A percentile compares a stretch with the other conserved stretches of the same genome.
Evolutionary conservation across 768 basidiomycete species (phyloP).

Genomic region (Termitomyces sp.): DNA sequence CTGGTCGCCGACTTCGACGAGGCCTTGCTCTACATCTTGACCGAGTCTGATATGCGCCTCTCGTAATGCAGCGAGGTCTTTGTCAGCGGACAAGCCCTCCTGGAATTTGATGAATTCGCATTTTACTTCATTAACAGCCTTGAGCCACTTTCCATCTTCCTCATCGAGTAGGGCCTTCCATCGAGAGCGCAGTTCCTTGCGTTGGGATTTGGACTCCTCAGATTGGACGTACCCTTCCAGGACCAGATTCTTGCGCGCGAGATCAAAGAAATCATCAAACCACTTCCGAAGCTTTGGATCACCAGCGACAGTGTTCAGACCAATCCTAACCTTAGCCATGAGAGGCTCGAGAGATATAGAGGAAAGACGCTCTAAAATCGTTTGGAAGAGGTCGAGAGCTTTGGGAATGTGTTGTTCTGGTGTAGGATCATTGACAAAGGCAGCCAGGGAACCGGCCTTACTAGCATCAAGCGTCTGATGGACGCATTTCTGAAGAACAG

Average conservation of each 20-base stretch:
- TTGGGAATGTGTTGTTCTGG: slow-evolving; percentile 55
- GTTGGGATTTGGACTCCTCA: slow-evolving; percentile 36
- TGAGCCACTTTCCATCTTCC: slow-evolving; percentile 48
- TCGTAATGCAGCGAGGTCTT: slow-evolving; percentile 40
- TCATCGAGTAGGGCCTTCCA: slow-evolving; percentile 46
- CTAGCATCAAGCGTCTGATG: slow-evolving; percentile 45
- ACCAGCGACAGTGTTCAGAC: slow-evolving; percentile 41
- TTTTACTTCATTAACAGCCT: slow-evolving; percentile 40
- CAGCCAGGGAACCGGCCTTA: slow-evolving; percentile 42
- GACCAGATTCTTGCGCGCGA: slow-evolving; percentile 39
- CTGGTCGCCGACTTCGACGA: slow-evolving; percentile 28
- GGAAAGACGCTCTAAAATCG: slow-evolving; percentile 46
- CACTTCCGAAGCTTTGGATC: slow-evolving; percentile 49
- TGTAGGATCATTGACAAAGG: slow-evolving; percentile 57
- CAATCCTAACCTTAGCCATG: slow-evolving; percentile 32
- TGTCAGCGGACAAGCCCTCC: slow-evolving; percentile 39
- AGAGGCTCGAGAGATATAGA: slow-evolving; percentile 46
- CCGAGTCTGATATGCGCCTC: slow-evolving; percentile 44
- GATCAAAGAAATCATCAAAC: slow-evolving; percentile 48
- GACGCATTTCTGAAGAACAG: slow-evolving; percentile 52
- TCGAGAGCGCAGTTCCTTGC: slow-evolving; percentile 38
- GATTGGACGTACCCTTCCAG: slow-evolving; percentile 48
- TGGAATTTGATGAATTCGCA: slow-evolving; percentile 39
- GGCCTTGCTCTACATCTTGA: slow-evolving; percentile 39
- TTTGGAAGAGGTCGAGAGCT: slow-evolving; percentile 44